Conservation (phyloP, 2,329 filamentous ascomycete species). For the Ceratocystis alfenasii region DNA sequence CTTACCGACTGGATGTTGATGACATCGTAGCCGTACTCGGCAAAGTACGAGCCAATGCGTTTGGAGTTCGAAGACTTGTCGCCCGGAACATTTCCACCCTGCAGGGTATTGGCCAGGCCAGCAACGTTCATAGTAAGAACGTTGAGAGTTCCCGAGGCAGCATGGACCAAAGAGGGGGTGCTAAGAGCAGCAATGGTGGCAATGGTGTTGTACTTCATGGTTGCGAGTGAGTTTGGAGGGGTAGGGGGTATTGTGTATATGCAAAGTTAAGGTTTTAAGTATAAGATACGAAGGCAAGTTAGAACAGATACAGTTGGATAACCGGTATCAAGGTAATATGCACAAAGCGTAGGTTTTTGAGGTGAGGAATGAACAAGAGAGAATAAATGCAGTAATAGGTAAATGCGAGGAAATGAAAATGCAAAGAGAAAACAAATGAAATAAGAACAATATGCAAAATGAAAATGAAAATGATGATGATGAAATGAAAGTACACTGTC, state of each 20-base stretch:
- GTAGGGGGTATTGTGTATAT: not conserved
- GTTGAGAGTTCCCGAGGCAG: slow-evolving; percentile 34
- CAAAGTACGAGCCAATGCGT: slow-evolving; percentile 45
- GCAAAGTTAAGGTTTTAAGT: not conserved
- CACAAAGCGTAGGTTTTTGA: not conserved
- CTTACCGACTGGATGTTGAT: slow-evolving; percentile 52
- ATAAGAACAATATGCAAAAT: too few species aligned
- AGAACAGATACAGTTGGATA: not conserved
- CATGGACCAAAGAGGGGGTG: slow-evolving; percentile 17
- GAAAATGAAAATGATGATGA: not conserved
- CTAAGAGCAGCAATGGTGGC: slow-evolving; percentile 15
- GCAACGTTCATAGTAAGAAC: slow-evolving; percentile 48
- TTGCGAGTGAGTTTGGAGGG: not conserved
- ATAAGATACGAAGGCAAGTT: not conserved
- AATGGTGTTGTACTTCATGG: slow-evolving; percentile 20
- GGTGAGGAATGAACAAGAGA: slow-evolving; percentile 3
- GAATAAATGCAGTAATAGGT: not conserved
- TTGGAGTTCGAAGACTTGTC: slow-evolving; percentile 48
- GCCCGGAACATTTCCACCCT: slow-evolving; percentile 49
- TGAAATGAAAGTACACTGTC: slow-evolving; percentile 12
- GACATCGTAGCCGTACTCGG: slow-evolving; percentile 46
- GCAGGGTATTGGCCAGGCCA: slow-evolving; percentile 44
- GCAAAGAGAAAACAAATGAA: too few species aligned
- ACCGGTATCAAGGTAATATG: not conserved
- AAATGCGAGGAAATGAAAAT: not conserved